phyloP scores from a whole-genome alignment of 2,329 filamentous ascomycete genomes.

The Coniochaeta ligniaria region DNA sequence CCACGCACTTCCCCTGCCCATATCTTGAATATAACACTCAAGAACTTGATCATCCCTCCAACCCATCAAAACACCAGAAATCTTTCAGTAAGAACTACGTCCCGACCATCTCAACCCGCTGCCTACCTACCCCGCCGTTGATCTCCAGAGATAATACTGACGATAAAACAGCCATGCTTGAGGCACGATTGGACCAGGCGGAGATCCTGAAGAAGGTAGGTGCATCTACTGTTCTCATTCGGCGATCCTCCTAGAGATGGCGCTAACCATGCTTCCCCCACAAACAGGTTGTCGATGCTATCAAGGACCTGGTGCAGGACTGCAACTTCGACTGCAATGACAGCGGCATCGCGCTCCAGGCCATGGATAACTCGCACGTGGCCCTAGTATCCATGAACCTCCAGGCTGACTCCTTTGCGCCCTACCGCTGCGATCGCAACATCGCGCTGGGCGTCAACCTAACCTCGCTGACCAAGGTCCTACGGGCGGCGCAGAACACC shows the following conservation, averaged over 20 bases:
- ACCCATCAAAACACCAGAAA: background rate
- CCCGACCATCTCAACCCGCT: background rate
- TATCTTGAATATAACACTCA: background rate
- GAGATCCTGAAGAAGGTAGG: constrained; percentile 87
- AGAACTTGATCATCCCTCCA: background rate
- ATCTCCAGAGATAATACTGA: constrained; percentile 5
- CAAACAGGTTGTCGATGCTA: constrained; percentile 87
- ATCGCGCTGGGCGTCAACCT: constrained; percentile 97
- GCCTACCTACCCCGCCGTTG: background rate
- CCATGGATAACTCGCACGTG: constrained; percentile 99
- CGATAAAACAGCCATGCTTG: constrained; percentile 60
- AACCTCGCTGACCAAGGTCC: constrained; percentile 91
- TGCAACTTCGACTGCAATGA: constrained; percentile 99
- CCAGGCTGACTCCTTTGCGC: constrained; percentile 88
- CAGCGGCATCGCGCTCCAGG: constrained; percentile 93
- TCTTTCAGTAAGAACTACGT: constrained; percentile 11
- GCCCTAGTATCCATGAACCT: constrained; percentile 98
- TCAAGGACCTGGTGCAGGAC: constrained; percentile 98
- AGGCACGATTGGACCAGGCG: constrained; percentile 95
- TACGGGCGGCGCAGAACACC: constrained; percentile 88
- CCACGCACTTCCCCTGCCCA: background rate
- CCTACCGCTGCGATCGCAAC: constrained; percentile 98
- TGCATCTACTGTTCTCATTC: background rate
- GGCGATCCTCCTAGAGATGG: background rate
- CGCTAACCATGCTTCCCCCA: background rate